Conservation (phyloP, 140 eudicot species). For the Cichorium intybus region DNA sequence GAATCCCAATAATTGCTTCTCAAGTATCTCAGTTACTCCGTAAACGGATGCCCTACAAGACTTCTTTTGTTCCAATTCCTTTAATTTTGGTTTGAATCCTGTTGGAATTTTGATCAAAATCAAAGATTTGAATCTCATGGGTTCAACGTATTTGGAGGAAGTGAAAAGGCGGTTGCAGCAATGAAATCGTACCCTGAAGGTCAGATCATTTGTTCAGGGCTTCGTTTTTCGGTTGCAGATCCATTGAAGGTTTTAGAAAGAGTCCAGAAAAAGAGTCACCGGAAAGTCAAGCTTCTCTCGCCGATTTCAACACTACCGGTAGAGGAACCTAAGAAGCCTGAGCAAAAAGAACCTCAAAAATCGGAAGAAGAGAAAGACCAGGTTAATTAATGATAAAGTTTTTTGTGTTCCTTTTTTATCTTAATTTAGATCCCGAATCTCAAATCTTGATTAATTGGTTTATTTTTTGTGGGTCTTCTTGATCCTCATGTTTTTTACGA, state of each 20-base stretch:
- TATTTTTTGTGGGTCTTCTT: not conserved
- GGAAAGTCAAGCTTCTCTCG: slow-evolving; percentile 75
- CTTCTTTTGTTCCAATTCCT: no score
- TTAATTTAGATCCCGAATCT: not conserved
- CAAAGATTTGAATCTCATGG: no score
- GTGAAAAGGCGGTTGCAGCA: slow-evolving; percentile 48
- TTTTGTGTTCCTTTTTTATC: no score
- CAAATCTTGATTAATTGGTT: not conserved
- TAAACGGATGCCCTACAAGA: no score
- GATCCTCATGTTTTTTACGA: not conserved
- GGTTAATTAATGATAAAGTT: slow-evolving; percentile 44
- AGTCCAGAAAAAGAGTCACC: slow-evolving; percentile 66
- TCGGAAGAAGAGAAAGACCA: slow-evolving; percentile 63
- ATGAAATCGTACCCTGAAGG: slow-evolving; percentile 50
- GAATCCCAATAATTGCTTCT: no score
- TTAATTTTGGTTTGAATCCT: no score
- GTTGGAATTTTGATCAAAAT: no score
- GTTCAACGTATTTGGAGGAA: slow-evolving; percentile 61
- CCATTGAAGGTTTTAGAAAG: slow-evolving; percentile 49
- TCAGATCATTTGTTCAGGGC: slow-evolving; percentile 1
- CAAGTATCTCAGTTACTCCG: no score
- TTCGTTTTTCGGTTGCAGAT: slow-evolving; percentile 37
- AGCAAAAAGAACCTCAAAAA: slow-evolving; percentile 42
- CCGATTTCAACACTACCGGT: slow-evolving; percentile 65
- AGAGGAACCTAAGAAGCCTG: slow-evolving; percentile 49